These are phyloP conservation scores for Ustilago xerochloae DNA, from an alignment of 1,284 basidiomycete species.

Conservation along the genomic window DNA sequence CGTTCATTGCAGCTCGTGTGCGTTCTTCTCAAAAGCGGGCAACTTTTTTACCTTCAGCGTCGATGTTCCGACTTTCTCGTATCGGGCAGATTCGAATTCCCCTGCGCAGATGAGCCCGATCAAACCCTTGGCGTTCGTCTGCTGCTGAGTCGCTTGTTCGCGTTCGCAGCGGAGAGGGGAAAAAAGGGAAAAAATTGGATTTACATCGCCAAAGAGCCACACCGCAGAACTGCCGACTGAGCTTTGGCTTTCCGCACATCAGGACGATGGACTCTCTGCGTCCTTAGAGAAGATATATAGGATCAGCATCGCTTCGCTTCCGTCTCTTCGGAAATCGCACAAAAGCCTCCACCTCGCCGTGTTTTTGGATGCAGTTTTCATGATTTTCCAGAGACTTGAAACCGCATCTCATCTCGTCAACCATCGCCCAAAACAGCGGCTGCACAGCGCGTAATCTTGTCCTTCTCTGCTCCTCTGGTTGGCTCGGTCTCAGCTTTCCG, in stretches of 20 bases:
- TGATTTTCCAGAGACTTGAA: conserved; percentile 1
- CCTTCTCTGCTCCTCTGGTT: not conserved
- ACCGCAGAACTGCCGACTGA: not conserved
- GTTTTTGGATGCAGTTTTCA: not conserved
- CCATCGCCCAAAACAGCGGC: too few relatives aligned
- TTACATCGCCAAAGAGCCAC: not conserved
- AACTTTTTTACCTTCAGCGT: conserved; percentile 2
- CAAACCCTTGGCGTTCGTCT: not conserved
- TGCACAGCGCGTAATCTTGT: too few relatives aligned
- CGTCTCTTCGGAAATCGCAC: conserved; percentile 7
- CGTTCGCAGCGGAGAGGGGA: not conserved
- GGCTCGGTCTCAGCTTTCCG: too few relatives aligned
- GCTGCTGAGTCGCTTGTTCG: not conserved
- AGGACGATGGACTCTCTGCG: not conserved
- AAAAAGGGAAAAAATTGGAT: not conserved
- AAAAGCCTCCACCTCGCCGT: conserved; percentile 17
- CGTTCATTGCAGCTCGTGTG: conserved; percentile 3
- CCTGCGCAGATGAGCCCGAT: not conserved
- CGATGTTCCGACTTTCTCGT: not conserved
- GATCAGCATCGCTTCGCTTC: not conserved
- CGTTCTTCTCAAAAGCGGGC: conserved; percentile 2
- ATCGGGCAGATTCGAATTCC: not conserved
- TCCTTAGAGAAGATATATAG: not conserved
- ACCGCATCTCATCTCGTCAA: too few relatives aligned
- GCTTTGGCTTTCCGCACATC: not conserved